These are phyloP conservation scores for Lachancea sp. DNA, from an alignment of 805 yeast species.

Conservation along the genomic window DNA sequence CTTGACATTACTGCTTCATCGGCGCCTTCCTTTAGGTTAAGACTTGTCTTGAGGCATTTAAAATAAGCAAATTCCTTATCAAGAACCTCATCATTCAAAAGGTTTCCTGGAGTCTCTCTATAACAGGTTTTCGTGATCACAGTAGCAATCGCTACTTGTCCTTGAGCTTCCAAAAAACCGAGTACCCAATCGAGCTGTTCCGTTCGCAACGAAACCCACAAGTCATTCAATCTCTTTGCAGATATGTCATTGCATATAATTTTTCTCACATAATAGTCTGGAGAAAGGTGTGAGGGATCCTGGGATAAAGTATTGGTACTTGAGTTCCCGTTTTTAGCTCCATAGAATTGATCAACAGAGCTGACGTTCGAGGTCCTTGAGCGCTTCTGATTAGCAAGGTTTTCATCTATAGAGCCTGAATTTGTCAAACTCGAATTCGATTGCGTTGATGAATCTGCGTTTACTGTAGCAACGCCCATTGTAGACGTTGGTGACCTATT, in stretches of 20 bases:
- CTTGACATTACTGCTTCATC: conserved; percentile 43
- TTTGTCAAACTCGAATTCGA: not conserved
- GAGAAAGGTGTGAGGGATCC: conserved; percentile 41
- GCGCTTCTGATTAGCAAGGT: conserved; percentile 1
- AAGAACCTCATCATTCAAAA: conserved; percentile 38
- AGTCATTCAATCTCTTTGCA: conserved; percentile 64
- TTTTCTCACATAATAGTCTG: conserved; percentile 69
- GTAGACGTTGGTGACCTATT: conserved; percentile 3
- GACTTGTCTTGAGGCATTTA: conserved; percentile 67
- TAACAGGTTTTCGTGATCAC: conserved; percentile 47
- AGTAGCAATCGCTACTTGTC: conserved; percentile 69
- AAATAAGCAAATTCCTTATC: conserved; percentile 73
- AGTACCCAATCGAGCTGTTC: conserved; percentile 83
- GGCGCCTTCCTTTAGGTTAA: conserved; percentile 59
- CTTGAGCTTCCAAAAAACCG: conserved; percentile 70
- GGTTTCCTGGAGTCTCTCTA: conserved; percentile 22
- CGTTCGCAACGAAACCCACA: conserved; percentile 88
- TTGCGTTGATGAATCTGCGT: not conserved
- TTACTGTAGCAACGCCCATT: not conserved
- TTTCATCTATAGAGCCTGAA: not conserved
- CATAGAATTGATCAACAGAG: conserved; percentile 7
- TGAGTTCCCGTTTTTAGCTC: conserved; percentile 19
- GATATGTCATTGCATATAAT: conserved; percentile 66
- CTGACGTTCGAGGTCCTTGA: conserved; percentile 4
- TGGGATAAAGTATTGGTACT: conserved; percentile 20